These are phyloP conservation scores for Saturnispora gosingensis DNA, from an alignment of 805 yeast species.

Conservation along the genomic window DNA sequence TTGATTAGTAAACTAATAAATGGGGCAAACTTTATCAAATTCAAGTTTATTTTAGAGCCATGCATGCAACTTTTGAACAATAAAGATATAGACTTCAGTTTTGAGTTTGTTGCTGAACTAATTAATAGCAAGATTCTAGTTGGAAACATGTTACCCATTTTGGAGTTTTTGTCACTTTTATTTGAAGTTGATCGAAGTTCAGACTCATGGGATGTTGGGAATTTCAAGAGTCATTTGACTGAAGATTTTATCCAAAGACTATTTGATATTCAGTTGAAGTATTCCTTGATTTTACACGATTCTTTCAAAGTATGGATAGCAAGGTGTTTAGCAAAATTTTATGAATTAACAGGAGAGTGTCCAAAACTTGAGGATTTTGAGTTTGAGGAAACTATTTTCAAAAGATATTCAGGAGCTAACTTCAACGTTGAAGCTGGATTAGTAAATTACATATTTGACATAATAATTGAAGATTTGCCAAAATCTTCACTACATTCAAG, in stretches of 20 bases:
- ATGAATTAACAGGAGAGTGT: conserved; percentile 20
- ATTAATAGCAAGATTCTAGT: not conserved
- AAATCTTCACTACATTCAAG: conserved; percentile 16
- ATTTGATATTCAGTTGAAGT: conserved; percentile 14
- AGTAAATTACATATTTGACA: conserved; percentile 24
- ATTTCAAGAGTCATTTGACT: not conserved
- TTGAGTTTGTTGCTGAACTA: not conserved
- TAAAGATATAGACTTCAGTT: not conserved
- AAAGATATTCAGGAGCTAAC: conserved; percentile 8
- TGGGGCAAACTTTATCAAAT: not conserved
- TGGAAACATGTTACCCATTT: not conserved
- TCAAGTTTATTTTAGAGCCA: conserved; percentile 1
- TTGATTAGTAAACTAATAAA: not conserved
- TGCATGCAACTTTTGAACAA: not conserved
- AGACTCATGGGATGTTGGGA: conserved; percentile 1
- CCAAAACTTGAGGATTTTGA: conserved; percentile 15
- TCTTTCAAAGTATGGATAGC: conserved; percentile 27
- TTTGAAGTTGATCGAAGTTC: not conserved
- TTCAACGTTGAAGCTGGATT: conserved; percentile 17
- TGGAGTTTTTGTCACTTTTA: not conserved
- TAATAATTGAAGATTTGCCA: conserved; percentile 18
- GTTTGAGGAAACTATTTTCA: conserved; percentile 11
- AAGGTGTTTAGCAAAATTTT: conserved; percentile 23
- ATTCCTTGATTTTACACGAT: conserved; percentile 7
- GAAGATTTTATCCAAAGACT: conserved; percentile 13